Percentiles rank a stretch among this genome's conserved stretches.
phyloP scores from a whole-genome alignment of 164 flowering plant genomes.

The Magnolia changhungtana region DNA sequence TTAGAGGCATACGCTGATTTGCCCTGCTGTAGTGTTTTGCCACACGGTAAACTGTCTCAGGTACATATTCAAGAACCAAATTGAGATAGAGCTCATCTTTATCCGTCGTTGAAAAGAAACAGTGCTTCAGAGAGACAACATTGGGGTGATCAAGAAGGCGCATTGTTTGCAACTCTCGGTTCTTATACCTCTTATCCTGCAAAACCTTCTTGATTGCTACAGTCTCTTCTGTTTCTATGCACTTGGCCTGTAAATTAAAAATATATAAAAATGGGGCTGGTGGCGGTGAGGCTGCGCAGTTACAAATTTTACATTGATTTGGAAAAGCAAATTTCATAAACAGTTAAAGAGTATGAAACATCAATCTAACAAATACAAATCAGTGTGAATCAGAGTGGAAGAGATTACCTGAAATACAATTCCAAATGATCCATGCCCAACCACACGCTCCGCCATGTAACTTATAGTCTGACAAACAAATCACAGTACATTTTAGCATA shows the following conservation, averaged over 20 bases:
- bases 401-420: constrained; percentile 65
- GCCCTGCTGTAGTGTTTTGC: constrained; percentile 57
- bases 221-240: constrained; percentile 71
- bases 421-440: constrained; percentile 76
- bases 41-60: constrained; percentile 72
- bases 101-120: constrained; percentile 76
- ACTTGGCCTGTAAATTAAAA: constrained; percentile 49
- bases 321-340: background rate
- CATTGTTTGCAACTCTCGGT: constrained; percentile 79
- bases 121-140: constrained; percentile 64
- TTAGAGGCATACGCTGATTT: constrained; percentile 72
- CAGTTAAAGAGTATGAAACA: background rate
- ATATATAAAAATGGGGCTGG: background rate
- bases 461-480: constrained; percentile 49
- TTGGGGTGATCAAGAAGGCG: constrained; percentile 81
- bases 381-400: background rate
- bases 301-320: background rate
- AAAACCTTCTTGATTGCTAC: constrained; percentile 78
- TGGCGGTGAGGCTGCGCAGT: background rate
- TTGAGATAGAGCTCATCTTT: constrained; percentile 78
- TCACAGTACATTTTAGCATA: background rate
- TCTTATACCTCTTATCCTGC: constrained; percentile 74
- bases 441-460: constrained; percentile 80
- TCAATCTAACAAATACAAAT: background rate
- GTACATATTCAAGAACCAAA: constrained; percentile 76